These are phyloP conservation scores for Phialophora tarda DNA, from an alignment of 2,329 filamentous ascomycete species.

Conservation along the genomic window DNA sequence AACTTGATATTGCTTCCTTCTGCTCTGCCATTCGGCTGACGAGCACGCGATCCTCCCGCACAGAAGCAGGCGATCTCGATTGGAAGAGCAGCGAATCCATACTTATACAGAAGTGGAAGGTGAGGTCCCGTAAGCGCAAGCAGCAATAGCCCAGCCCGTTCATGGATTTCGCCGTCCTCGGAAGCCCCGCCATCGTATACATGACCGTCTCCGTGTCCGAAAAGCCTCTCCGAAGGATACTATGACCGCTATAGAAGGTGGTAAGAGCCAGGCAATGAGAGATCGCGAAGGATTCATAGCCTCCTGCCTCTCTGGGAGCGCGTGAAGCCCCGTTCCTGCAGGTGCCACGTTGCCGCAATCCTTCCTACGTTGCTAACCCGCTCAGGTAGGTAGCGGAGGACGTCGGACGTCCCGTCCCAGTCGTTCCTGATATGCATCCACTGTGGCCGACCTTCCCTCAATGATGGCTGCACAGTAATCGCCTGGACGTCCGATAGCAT, in stretches of 20 bases:
- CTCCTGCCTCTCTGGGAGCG: slow-evolving; percentile 2
- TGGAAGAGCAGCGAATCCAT: slow-evolving; percentile 8
- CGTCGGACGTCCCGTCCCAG: not conserved
- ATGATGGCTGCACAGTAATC: not conserved
- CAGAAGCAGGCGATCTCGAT: not conserved
- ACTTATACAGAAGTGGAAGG: slow-evolving; percentile 19
- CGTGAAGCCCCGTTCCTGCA: slow-evolving; percentile 7
- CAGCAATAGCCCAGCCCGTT: not conserved
- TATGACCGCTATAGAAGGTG: slow-evolving; percentile 16
- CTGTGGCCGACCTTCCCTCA: not conserved
- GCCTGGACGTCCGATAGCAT: not conserved
- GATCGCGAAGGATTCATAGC: not conserved
- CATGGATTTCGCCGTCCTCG: not conserved
- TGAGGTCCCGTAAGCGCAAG: slow-evolving; percentile 2
- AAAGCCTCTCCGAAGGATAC: not conserved
- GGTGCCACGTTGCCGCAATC: slow-evolving; percentile 9
- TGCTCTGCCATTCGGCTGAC: slow-evolving; percentile 15
- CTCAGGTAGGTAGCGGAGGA: not conserved
- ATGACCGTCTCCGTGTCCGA: not conserved
- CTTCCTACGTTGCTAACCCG: not conserved
- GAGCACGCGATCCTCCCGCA: slow-evolving; percentile 15
- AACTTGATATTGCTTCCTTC: not conserved
- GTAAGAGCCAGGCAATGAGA: not conserved
- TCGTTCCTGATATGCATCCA: not conserved
- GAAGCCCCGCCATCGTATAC: slow-evolving; percentile 7